phyloP scores from a whole-genome alignment of 768 basidiomycete genomes.

The Phaeotremella fagi region DNA sequence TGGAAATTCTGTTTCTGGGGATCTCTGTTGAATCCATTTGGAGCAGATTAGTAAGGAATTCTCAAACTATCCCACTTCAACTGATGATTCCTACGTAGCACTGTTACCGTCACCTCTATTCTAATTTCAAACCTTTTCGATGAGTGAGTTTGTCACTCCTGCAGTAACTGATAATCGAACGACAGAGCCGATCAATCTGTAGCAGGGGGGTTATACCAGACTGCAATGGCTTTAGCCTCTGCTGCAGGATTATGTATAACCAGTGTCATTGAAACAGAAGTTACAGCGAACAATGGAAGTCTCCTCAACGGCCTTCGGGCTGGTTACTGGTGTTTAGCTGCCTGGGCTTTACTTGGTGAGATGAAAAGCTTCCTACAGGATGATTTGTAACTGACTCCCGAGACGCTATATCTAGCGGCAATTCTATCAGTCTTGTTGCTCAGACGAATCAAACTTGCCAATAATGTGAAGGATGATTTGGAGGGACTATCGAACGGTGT shows the following conservation, averaged over 20 bases:
- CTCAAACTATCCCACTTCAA: no score
- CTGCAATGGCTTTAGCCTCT: slow-evolving; percentile 8
- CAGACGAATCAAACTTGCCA: no score
- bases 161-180: no score
- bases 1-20: slow-evolving; percentile 32
- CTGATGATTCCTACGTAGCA: no score
- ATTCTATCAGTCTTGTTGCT: no score
- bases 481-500: no score
- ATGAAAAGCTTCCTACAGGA: no score
- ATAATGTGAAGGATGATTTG: no score
- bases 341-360: slow-evolving; percentile 14
- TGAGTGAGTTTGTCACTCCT: no score
- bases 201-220: slow-evolving; percentile 26
- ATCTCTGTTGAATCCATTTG: slow-evolving; percentile 20
- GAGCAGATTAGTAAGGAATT: slow-evolving; percentile 28
- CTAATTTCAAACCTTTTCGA: slow-evolving; percentile 28
- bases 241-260: slow-evolving; percentile 14
- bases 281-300: slow-evolving; percentile 4
- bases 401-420: no score
- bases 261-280: slow-evolving; percentile 14
- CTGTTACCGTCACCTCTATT: slow-evolving; percentile 9
- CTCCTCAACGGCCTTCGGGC: slow-evolving; percentile 14
- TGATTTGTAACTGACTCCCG: no score
- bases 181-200: slow-evolving; percentile 22
- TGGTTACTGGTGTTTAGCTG: slow-evolving; percentile 15